Conservation (phyloP, 2,329 filamentous ascomycete genomes). For the Pseudonectria buxi region DNA sequence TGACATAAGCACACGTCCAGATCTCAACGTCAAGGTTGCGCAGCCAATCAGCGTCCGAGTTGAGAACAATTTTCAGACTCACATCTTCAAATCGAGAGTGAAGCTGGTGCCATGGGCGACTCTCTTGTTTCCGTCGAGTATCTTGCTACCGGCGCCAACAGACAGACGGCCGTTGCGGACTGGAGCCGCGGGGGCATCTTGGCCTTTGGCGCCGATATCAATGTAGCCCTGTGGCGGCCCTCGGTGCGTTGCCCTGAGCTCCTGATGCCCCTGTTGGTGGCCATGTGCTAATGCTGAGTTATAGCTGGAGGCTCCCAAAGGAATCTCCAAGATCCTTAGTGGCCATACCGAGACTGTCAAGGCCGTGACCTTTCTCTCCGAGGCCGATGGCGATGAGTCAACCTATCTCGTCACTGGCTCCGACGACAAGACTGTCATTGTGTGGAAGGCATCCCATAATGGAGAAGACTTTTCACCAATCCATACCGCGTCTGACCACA, state of each 20-base stretch:
- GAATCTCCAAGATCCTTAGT: slow-evolving; percentile 60
- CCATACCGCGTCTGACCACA: slow-evolving; percentile 56
- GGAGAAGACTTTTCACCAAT: slow-evolving; percentile 31
- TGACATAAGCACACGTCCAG: slow-evolving; percentile 18
- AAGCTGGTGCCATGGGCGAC: slow-evolving; percentile 21
- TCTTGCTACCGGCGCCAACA: slow-evolving; percentile 77
- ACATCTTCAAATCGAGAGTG: slow-evolving; percentile 9
- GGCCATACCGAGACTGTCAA: slow-evolving; percentile 79
- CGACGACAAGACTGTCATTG: slow-evolving; percentile 67
- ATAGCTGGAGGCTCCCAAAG: slow-evolving; percentile 37
- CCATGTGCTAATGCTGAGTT: neutral
- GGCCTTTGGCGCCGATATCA: slow-evolving; percentile 83
- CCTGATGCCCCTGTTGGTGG: slow-evolving; percentile 6
- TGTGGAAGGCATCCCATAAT: slow-evolving; percentile 52
- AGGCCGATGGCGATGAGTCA: slow-evolving; percentile 34
- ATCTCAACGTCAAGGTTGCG: slow-evolving; percentile 13
- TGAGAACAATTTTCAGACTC: slow-evolving; percentile 30
- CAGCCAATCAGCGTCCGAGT: slow-evolving; percentile 31
- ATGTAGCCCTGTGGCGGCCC: slow-evolving; percentile 84
- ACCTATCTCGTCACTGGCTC: slow-evolving; percentile 70
- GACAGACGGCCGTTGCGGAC: slow-evolving; percentile 83
- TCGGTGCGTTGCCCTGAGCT: slow-evolving; percentile 45
- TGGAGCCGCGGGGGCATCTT: slow-evolving; percentile 71
- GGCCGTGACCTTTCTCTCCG: slow-evolving; percentile 69
- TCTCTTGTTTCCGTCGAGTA: slow-evolving; percentile 38